Evolutionary conservation across 2,329 filamentous ascomycete genomes (phyloP), one percentile per base, ranked within the genome.

Genomic region (Aaosphaeria pasadenensis): DNA sequence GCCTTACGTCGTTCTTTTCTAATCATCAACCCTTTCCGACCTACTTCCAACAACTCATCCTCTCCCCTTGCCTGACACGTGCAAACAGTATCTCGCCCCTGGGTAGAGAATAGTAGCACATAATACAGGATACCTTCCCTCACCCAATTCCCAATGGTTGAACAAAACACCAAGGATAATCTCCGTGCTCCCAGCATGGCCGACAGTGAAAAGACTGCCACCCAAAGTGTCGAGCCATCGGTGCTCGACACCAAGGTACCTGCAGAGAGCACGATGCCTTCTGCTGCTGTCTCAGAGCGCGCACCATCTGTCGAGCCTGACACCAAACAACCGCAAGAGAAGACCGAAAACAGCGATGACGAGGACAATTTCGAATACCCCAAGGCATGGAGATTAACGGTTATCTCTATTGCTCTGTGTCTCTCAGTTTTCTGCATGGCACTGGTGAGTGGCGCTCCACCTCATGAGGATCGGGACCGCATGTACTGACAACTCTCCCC

Each of bases 381-480:
- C 0, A 66, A 58, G 1, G 58, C 59, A 44, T 68, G 62, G 60
- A 66, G 61, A 46, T 55, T 70, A 5, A 47, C 56, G 5, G 57
- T 58, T 40, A 70, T 69, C 46, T 67, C 63, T 5, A 43, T 67
- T 11, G 67, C 65, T 11, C 51, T 70, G 7, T 68, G 64, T 42
- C 50, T 70, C 32, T 64, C 62, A 6, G 65, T 70, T n/a, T 70
- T 70, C 43, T 70, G 67, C 45, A 69, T 69, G 65, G 67, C 67
- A 13, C 46, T 70, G 57, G 66, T 68, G 45, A 45, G 65, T 54
- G 40, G 31, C 17, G 9, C 42, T 30, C 29, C 13, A 42, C 24
- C 17, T 17, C n/a, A 5, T 29, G 33, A 11, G 13, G n/a, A 45
- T 35, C 7, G 7, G 30, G 11, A 40, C 38, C 49, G 52, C 42